Evolutionary conservation across 345 rosid species (phyloP).

Genomic region (Linum trigynum): DNA sequence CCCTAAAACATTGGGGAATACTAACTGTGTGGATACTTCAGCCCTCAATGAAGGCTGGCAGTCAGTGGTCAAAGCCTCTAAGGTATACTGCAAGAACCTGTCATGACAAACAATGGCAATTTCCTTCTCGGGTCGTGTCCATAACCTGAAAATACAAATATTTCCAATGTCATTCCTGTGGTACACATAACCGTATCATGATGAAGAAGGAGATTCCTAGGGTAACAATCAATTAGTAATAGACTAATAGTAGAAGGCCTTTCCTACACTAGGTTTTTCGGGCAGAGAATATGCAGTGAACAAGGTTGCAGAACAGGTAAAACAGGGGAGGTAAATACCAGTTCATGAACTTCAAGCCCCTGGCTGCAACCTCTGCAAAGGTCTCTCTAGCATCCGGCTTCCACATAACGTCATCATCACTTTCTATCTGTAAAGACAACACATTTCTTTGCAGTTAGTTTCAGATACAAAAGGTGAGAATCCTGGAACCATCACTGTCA

Average conservation of each 20-base stretch:
- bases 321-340: slow-evolving; percentile 27
- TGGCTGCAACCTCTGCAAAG: slow-evolving; percentile 39
- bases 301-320: not conserved
- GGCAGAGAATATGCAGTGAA: too few species aligned
- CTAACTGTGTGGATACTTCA: not conserved
- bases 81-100: slow-evolving; percentile 6
- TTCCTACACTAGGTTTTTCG: too few species aligned
- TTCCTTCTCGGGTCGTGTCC: slow-evolving; percentile 5
- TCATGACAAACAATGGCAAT: not conserved
- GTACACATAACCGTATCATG: not conserved
- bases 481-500: too few species aligned
- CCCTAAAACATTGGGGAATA: not conserved
- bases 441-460: not conserved
- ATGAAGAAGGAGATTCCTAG: too few species aligned
- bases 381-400: slow-evolving; percentile 37
- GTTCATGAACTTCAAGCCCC: slow-evolving; percentile 47
- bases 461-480: not conserved
- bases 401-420: slow-evolving; percentile 62
- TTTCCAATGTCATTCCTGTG: not conserved
- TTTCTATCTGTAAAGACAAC: slow-evolving; percentile 43
- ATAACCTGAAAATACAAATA: not conserved
- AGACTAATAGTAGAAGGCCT: not conserved
- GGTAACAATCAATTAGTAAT: too few species aligned
- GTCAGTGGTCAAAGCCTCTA: not conserved
- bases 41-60: not conserved